These are phyloP conservation scores for Medicago lupulina DNA, from an alignment of 306 rosid species.

Conservation along the genomic window DNA sequence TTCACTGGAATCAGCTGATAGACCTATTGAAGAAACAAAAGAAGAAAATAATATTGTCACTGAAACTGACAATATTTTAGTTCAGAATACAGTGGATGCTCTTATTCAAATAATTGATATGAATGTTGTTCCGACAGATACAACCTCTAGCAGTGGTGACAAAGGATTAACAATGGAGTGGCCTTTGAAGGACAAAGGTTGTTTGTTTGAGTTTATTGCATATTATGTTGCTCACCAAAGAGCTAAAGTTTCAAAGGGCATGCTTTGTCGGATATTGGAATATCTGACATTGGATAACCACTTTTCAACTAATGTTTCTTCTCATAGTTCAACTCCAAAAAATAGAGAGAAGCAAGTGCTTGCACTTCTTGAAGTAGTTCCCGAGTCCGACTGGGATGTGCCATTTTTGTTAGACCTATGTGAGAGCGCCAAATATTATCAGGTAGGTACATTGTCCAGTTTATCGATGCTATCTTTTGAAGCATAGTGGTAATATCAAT, in stretches of 20 bases:
- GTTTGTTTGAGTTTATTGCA: constrained; percentile 80
- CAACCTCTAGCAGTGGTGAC: constrained; percentile 47
- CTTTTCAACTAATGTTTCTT: constrained; percentile 47
- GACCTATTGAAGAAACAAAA: constrained; percentile 40
- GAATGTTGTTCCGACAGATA: constrained; percentile 55
- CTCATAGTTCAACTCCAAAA: constrained; percentile 53
- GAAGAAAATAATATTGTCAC: constrained; percentile 45
- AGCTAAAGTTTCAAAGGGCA: constrained; percentile 70
- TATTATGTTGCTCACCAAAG: constrained; percentile 76
- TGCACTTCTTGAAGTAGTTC: constrained; percentile 81
- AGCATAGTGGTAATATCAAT: constrained; percentile 40
- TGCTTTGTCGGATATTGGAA: constrained; percentile 75
- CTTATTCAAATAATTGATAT: constrained; percentile 66
- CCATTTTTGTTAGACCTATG: constrained; percentile 76
- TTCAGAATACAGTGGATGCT: constrained; percentile 78
- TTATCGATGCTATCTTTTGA: constrained; percentile 33
- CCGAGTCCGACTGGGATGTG: constrained; percentile 79
- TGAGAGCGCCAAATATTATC: constrained; percentile 76
- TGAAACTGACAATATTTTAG: constrained; percentile 54
- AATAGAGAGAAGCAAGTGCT: constrained; percentile 88
- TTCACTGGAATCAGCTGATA: constrained; percentile 50
- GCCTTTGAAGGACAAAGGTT: constrained; percentile 76
- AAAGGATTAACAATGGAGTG: constrained; percentile 52
- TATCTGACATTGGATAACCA: constrained; percentile 67
- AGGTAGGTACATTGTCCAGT: constrained; percentile 66